Evolutionary conservation across 2,329 filamentous ascomycete genomes (phyloP).

Genomic region (Aureobasidium sp.): DNA sequence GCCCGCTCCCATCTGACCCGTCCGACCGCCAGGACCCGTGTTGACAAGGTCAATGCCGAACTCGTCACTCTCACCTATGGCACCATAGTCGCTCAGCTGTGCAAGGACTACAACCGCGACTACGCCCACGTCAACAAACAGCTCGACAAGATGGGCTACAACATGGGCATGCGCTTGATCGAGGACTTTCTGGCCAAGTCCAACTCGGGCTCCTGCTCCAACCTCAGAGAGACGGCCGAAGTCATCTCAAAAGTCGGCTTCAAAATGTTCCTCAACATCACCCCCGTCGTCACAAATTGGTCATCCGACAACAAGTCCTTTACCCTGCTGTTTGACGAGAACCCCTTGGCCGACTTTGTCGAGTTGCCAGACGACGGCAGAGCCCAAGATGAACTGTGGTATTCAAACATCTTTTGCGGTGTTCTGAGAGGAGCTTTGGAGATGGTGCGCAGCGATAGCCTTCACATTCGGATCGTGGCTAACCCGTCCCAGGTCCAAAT

Average conservation of each 20-base stretch:
- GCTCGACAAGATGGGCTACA: constrained; percentile 98
- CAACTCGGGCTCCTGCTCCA: constrained; percentile 78
- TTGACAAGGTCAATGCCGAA: constrained; percentile 97
- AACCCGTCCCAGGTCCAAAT: constrained; percentile 64
- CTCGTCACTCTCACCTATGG: constrained; percentile 96
- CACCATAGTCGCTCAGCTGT: constrained; percentile 92
- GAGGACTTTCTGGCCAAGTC: constrained; percentile 97
- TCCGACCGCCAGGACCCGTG: constrained; percentile 60
- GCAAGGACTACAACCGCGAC: constrained; percentile 91
- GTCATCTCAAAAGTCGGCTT: constrained; percentile 98
- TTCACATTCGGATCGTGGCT: not conserved
- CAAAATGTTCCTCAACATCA: constrained; percentile 98
- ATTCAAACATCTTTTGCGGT: constrained; percentile 93
- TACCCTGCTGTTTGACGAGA: constrained; percentile 92
- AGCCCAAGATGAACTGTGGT: constrained; percentile 96
- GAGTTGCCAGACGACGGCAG: constrained; percentile 93
- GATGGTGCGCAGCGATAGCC: constrained; percentile 59
- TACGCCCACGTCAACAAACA: constrained; percentile 96
- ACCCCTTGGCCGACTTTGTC: constrained; percentile 93
- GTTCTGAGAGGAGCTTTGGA: constrained; percentile 85
- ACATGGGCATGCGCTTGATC: constrained; percentile 90
- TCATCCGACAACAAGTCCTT: constrained; percentile 94
- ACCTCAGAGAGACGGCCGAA: constrained; percentile 93
- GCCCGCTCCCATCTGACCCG: not conserved
- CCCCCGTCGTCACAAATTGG: constrained; percentile 90